Evolutionary conservation across 768 basidiomycete species (phyloP), one percentile per base, ranked within the genome.

Genomic region (Suillus tomentosus): DNA sequence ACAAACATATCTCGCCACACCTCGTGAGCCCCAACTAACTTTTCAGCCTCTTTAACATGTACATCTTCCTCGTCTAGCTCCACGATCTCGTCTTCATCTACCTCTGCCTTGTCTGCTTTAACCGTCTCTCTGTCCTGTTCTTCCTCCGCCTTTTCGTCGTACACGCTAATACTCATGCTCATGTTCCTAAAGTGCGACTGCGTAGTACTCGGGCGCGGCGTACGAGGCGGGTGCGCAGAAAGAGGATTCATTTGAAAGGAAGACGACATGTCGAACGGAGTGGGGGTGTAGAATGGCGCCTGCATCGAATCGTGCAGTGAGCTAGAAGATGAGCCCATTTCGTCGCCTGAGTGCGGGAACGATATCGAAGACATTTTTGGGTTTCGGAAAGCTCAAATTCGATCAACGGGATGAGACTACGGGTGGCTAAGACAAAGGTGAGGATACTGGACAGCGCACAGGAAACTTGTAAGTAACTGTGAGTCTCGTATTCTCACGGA

Each of bases 241-340:
- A 88, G 84, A 10, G 91, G 91, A 71, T 93, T 93, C 84, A 93
- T 90, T 67, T 90, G 90, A 69, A 94, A 92, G 39, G 88, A 84
- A 22, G 80, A 81, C 59, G 76, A 80, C 63, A 81, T 73, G 67
- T 90, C 89, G 69, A 87, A 91, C 36, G 80, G 74, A 13, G 87
- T 77, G 10, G 86, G 79, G 31, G 67, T 0, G 70, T 88, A 90
- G 72, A 81, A 88, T 55, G 78, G 79, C 62, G 78, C 74, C 59
- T 84, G 79, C 56, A 73, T 72, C 15, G 83, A 79, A 48, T 76
- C 73, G 40, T 66, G 74, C 57, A 76, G 54, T n/a, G 76, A 76
- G 27, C 56, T 62, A 14, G 80, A 73, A 13, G 74, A 70, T 40
- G 81, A 73, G 48, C 80, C 75, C 39, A 58, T 58, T 24, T 69